Conservation (phyloP, 257 asterid species). For the Echites panduratus region DNA sequence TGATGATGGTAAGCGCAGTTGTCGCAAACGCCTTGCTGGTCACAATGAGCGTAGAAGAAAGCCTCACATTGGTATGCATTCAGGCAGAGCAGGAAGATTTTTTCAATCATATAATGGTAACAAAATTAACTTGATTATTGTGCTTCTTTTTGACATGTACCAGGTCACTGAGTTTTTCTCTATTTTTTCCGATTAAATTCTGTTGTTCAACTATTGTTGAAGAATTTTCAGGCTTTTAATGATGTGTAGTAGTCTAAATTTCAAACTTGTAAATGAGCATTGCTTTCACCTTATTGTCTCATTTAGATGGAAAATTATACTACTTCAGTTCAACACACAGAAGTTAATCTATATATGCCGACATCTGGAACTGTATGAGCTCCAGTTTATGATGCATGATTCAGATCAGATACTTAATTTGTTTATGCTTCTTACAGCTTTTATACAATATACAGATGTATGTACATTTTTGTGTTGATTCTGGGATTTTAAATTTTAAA, state of each 20-base stretch:
- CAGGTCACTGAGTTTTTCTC: no score
- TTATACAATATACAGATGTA: neutral
- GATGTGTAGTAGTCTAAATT: neutral
- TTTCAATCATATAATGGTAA: conserved; percentile 22
- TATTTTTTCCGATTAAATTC: neutral
- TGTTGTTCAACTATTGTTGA: neutral
- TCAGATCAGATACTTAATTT: neutral
- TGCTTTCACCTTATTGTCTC: neutral
- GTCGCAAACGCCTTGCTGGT: conserved; percentile 49
- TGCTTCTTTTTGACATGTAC: neutral
- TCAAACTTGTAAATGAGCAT: neutral
- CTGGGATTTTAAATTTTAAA: neutral
- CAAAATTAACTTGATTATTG: neutral
- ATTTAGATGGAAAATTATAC: neutral
- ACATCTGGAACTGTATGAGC: neutral
- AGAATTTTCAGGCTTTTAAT: neutral
- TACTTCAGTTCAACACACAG: neutral
- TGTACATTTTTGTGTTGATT: neutral
- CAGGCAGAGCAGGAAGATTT: conserved; percentile 19
- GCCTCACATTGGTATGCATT: conserved; percentile 24
- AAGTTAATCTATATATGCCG: neutral
- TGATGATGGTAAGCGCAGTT: conserved; percentile 49
- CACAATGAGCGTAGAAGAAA: conserved; percentile 46
- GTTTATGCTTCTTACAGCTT: neutral
- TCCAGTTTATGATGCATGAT: neutral